Percentiles rank a stretch among this genome's conserved stretches.
phyloP scores from a whole-genome alignment of 2,329 filamentous ascomycete species.

The Sporothrix pseudoabietina region DNA sequence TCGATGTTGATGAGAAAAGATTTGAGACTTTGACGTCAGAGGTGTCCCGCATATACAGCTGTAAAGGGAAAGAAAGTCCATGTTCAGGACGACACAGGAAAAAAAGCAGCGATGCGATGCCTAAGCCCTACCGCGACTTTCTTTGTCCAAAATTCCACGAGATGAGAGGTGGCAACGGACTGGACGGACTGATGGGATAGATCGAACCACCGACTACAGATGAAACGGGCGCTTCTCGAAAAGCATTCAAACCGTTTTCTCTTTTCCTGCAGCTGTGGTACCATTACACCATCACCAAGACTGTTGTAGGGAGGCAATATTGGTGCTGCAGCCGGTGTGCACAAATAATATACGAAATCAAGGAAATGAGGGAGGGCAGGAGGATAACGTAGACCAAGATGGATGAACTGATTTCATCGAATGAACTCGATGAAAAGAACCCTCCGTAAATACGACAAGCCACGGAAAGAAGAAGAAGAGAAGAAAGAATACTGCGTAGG shows the following conservation, averaged over 20 bases:
- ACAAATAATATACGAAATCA: not conserved
- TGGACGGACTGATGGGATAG: not conserved
- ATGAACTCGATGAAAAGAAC: not conserved
- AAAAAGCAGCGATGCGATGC: not conserved
- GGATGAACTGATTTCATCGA: not conserved
- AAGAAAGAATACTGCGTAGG: not conserved
- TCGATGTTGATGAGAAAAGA: too few relatives aligned
- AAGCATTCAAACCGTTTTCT: not conserved
- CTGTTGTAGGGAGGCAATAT: not conserved
- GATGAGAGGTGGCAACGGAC: not conserved
- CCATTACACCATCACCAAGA: constrained; percentile 1
- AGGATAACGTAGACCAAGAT: not conserved
- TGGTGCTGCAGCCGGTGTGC: constrained; percentile 14
- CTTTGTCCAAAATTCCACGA: not conserved
- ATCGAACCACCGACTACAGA: not conserved
- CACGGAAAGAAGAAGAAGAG: not conserved
- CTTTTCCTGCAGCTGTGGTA: not conserved
- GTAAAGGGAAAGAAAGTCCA: not conserved
- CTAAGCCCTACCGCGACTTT: not conserved
- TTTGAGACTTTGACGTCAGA: too few relatives aligned
- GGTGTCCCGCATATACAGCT: not conserved
- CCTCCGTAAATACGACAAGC: constrained; percentile 5
- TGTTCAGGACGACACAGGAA: not conserved
- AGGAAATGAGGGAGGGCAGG: not conserved
- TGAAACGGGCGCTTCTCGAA: not conserved